Evolutionary conservation across 495 filamentous ascomycete genomes (phyloP).

Genomic region (Tuber magnatum): DNA sequence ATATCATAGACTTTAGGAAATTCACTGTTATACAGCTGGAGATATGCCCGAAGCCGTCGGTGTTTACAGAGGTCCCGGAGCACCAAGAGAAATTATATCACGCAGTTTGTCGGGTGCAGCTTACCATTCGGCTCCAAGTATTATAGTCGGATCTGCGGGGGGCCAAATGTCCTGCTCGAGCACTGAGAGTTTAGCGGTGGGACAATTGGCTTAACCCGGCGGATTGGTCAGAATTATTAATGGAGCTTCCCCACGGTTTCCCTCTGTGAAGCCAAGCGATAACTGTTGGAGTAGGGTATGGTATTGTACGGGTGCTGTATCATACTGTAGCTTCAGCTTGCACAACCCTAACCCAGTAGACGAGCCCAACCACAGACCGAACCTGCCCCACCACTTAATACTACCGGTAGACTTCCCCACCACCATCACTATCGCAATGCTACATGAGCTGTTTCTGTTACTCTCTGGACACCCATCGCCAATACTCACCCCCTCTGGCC

Average conservation of each 20-base stretch:
- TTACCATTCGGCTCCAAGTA: neutral
- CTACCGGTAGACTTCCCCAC: conserved; percentile 1
- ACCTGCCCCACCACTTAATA: neutral
- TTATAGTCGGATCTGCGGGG: neutral
- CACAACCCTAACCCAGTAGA: neutral
- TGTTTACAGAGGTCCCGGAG: neutral
- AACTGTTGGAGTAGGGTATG: neutral
- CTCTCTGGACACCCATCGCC: conserved; percentile 89
- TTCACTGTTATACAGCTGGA: neutral
- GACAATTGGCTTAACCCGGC: neutral
- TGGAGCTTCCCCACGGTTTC: no score
- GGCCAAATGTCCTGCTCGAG: neutral
- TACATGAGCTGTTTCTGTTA: conserved; percentile 92
- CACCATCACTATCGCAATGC: conserved; percentile 53
- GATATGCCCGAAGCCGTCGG: neutral
- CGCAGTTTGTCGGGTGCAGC: neutral
- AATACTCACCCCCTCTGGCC: conserved; percentile 54
- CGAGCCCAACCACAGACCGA: neutral
- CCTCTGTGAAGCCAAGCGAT: neutral
- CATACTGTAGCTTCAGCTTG: neutral
- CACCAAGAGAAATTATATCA: neutral
- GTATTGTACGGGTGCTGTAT: no score
- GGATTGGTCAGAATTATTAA: neutral
- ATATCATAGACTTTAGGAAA: neutral
- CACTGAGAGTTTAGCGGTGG: neutral